Conservation (phyloP, 2,329 filamentous ascomycete genomes). For the Diplodia sapinea region DNA sequence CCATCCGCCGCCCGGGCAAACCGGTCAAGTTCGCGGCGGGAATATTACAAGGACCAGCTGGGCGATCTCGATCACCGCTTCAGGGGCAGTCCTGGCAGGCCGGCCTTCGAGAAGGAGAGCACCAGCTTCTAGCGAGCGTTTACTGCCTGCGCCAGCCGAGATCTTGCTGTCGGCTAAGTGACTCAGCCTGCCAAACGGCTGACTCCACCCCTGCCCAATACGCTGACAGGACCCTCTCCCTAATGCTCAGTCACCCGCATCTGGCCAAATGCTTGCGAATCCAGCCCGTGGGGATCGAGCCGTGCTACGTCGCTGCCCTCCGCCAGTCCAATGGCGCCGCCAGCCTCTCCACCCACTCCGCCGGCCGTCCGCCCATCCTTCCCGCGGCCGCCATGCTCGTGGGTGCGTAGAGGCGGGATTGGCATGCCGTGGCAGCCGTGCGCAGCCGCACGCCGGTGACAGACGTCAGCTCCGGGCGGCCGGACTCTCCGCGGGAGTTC, state of each 20-base stretch:
- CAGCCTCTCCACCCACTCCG: conserved; percentile 24
- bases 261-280: conserved; percentile 23
- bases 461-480: conserved; percentile 6
- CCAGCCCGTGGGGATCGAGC: conserved; percentile 14
- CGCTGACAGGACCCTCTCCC: conserved; percentile 24
- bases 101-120: conserved; percentile 29
- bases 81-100: conserved; percentile 27
- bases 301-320: conserved; percentile 6
- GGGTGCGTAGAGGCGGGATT: conserved; percentile 17
- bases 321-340: conserved; percentile 23
- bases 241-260: conserved; percentile 29
- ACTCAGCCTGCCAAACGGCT: conserved; percentile 4
- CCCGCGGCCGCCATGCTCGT: conserved; percentile 12
- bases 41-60: conserved; percentile 28
- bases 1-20: conserved; percentile 16
- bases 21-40: conserved; percentile 26
- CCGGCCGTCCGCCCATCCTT: conserved; percentile 6
- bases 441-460: conserved; percentile 12
- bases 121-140: conserved; percentile 27
- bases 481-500: conserved; percentile 22
- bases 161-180: conserved; percentile 28
- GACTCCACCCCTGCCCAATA: conserved; percentile 27
- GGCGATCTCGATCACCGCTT: conserved; percentile 30
- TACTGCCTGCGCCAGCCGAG: conserved; percentile 25
- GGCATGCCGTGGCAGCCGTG: conserved; percentile 21